Percentiles rank a stretch among this genome's conserved stretches.
Conservation (phyloP, 495 filamentous ascomycete genomes). For the Filosporella fistucella region DNA sequence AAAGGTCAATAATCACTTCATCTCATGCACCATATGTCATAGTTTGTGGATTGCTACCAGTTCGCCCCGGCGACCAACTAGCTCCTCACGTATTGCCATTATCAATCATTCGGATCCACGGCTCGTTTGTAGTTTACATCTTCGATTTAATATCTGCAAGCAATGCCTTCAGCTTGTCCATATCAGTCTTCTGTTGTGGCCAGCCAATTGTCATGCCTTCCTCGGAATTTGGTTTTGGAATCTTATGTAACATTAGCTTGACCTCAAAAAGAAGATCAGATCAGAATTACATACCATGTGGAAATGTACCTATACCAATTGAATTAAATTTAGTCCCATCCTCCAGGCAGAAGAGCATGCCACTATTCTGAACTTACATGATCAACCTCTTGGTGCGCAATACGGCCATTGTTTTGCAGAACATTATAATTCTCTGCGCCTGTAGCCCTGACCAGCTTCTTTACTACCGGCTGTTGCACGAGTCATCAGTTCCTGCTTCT, state of each 20-base stretch:
- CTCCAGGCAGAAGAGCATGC: not conserved
- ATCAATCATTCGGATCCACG: no score
- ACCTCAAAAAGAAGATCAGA: not conserved
- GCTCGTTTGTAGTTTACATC: no score
- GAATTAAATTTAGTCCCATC: no score
- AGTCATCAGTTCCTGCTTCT: not conserved
- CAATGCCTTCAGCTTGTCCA: constrained; percentile 77
- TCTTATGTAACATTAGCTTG: constrained; percentile 43
- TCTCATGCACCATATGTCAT: no score
- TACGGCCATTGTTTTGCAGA: constrained; percentile 90
- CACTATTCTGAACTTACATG: constrained; percentile 59
- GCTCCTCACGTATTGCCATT: no score
- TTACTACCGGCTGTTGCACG: constrained; percentile 67
- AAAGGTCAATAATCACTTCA: no score
- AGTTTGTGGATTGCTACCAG: no score
- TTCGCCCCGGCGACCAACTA: no score
- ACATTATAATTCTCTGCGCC: constrained; percentile 85
- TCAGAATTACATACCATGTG: constrained; percentile 91
- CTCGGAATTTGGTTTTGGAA: constrained; percentile 85
- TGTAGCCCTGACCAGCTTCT: constrained; percentile 75
- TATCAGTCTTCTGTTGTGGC: constrained; percentile 73
- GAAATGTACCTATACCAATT: constrained; percentile 71
- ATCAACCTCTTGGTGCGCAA: constrained; percentile 92
- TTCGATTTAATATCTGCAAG: constrained; percentile 81
- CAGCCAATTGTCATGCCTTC: constrained; percentile 80